Percentiles rank a stretch among this genome's conserved stretches.
These are phyloP conservation scores for Coelastrella sp. DNA, from an alignment of 139 green algal species.

Conservation along the genomic window DNA sequence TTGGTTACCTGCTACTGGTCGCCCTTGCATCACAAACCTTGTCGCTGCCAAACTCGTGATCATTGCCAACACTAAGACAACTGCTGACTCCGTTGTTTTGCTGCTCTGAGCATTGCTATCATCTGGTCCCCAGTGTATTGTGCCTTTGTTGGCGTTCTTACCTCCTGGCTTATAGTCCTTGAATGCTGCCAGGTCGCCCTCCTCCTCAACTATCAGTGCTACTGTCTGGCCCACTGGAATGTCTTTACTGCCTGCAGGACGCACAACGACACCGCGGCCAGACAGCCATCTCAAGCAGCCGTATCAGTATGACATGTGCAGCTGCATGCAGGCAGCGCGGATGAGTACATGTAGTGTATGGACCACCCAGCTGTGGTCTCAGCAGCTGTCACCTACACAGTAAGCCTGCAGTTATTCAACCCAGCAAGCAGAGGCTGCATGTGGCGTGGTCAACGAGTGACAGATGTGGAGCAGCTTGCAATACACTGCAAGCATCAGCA, in stretches of 20 bases:
- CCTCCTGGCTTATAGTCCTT: conserved; percentile 66
- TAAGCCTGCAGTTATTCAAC: too few relatives aligned
- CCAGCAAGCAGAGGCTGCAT: too few relatives aligned
- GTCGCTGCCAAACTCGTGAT: too few relatives aligned
- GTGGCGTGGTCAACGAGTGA: too few relatives aligned
- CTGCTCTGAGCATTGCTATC: not conserved
- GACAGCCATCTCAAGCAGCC: too few relatives aligned
- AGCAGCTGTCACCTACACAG: not conserved
- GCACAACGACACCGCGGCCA: too few relatives aligned
- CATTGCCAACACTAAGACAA: not conserved
- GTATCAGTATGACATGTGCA: too few relatives aligned
- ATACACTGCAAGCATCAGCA: not conserved
- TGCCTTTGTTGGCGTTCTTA: not conserved
- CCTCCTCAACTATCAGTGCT: conserved; percentile 88
- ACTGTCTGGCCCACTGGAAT: conserved; percentile 69
- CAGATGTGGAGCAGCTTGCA: too few relatives aligned
- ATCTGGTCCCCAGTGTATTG: not conserved
- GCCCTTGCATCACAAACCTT: too few relatives aligned
- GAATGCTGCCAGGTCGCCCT: conserved; percentile 82
- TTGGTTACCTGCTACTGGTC: too few relatives aligned
- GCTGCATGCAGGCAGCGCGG: not conserved
- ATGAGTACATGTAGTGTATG: not conserved
- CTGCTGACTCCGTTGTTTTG: not conserved
- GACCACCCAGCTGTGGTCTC: not conserved
- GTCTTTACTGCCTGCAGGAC: conserved; percentile 68